These are phyloP conservation scores for Podospora pseudocomata DNA, from an alignment of 495 filamentous ascomycete species.

Conservation along the genomic window DNA sequence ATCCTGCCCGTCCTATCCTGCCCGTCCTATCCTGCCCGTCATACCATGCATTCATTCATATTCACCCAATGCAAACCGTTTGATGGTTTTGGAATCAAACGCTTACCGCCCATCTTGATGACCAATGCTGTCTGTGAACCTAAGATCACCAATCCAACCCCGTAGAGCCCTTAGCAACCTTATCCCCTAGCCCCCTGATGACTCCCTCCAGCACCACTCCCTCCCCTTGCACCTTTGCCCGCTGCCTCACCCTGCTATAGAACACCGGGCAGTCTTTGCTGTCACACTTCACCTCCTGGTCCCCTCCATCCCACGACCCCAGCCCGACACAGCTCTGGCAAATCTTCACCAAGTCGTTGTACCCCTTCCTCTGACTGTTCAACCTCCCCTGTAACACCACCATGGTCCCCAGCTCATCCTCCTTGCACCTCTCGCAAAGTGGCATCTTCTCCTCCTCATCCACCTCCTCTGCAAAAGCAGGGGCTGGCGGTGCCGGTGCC, in stretches of 20 bases:
- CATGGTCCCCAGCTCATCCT: conserved; percentile 54
- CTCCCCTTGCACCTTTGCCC: conserved; percentile 56
- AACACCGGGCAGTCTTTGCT: conserved; percentile 91
- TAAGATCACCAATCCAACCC: conserved; percentile 15
- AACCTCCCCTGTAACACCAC: conserved; percentile 59
- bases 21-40: not conserved
- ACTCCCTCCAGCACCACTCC: conserved; percentile 54
- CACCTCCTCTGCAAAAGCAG: not conserved
- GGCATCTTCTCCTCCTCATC: conserved; percentile 12
- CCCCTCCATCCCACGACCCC: conserved; percentile 55
- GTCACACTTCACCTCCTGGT: conserved; percentile 67
- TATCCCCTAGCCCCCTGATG: conserved; percentile 51
- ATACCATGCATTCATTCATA: not conserved
- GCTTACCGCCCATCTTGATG: not conserved
- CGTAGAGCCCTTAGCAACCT: conserved; percentile 26
- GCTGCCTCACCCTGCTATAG: conserved; percentile 76
- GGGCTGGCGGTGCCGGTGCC: conserved; percentile 6
- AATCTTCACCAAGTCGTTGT: conserved; percentile 63
- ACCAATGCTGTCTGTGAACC: not conserved
- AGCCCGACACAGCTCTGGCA: conserved; percentile 80
- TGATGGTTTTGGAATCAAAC: not conserved
- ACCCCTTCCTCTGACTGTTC: conserved; percentile 59
- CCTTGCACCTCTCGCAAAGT: conserved; percentile 63
- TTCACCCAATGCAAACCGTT: not conserved
- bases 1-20: not conserved